Evolutionary conservation across 805 yeast genomes (phyloP).

Genomic region (Monosporozyma aerobia): DNA sequence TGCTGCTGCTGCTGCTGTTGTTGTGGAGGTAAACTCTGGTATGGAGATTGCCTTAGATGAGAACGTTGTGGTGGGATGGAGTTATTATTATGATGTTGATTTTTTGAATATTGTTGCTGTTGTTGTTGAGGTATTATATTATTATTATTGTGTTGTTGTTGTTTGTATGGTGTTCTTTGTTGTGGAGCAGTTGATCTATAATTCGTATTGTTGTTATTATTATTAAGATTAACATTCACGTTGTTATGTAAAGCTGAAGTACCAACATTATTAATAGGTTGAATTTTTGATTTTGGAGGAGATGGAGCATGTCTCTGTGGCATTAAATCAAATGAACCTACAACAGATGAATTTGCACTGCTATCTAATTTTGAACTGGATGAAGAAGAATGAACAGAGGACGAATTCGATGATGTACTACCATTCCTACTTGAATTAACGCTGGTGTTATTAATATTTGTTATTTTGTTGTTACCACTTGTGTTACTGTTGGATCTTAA

Average conservation of each 20-base stretch:
- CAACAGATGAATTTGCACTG: neutral
- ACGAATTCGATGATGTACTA: slow-evolving; percentile 7
- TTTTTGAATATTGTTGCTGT: slow-evolving; percentile 1
- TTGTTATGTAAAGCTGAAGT: neutral
- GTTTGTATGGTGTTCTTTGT: neutral
- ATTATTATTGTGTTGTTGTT: slow-evolving; percentile 5
- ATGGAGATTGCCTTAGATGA: slow-evolving; percentile 2
- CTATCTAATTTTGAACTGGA: neutral
- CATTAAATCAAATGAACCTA: slow-evolving; percentile 8
- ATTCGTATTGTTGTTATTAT: slow-evolving; percentile 17
- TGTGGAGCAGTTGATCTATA: neutral
- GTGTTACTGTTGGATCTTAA: neutral
- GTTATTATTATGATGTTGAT: slow-evolving; percentile 5
- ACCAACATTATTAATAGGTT: slow-evolving; percentile 5
- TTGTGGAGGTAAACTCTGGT: neutral
- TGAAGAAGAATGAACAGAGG: slow-evolving; percentile 1
- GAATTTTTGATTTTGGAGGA: slow-evolving; percentile 19
- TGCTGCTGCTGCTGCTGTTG: neutral
- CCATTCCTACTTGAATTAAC: slow-evolving; percentile 1
- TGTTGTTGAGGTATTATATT: slow-evolving; percentile 1
- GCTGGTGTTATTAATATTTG: neutral
- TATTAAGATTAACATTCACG: slow-evolving; percentile 7
- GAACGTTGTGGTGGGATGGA: slow-evolving; percentile 3
- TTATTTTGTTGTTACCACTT: neutral
- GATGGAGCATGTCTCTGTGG: slow-evolving; percentile 25